phyloP scores from a whole-genome alignment of 2,329 filamentous ascomycete species.

The Didymella pomorum region DNA sequence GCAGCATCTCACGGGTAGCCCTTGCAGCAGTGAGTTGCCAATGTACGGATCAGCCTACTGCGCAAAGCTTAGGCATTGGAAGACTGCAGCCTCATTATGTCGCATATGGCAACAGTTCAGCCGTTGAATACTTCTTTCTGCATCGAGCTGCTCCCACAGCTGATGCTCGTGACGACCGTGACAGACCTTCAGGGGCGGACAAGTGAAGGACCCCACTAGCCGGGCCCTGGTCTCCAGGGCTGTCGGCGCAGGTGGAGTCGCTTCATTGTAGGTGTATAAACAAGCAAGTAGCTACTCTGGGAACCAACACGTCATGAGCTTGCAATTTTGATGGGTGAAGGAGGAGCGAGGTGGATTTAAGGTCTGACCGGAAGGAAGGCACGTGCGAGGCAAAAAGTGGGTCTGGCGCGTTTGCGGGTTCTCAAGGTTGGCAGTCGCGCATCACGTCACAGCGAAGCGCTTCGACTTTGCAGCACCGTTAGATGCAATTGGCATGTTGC shows the following conservation, averaged over 20 bases:
- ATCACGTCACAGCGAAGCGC: background rate
- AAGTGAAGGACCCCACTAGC: background rate
- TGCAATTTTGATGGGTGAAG: background rate
- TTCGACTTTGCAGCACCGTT: background rate
- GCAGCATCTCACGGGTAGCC: background rate
- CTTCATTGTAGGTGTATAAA: background rate
- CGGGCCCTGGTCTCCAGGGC: background rate
- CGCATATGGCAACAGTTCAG: background rate
- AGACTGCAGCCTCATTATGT: background rate
- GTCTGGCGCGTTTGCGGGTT: background rate
- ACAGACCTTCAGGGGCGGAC: background rate
- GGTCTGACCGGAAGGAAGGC: background rate
- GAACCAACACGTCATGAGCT: background rate
- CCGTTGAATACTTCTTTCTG: too few relatives aligned
- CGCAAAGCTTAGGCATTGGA: background rate
- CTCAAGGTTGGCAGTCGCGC: background rate
- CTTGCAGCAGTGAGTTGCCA: background rate
- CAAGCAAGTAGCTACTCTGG: background rate
- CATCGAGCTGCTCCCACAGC: background rate
- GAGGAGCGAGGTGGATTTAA: constrained; percentile 1
- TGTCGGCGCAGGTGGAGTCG: background rate
- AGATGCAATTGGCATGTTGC: background rate
- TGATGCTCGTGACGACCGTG: background rate
- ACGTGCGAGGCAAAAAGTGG: constrained; percentile 6
- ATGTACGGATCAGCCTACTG: background rate